Conservation (phyloP, 2,329 filamentous ascomycete genomes). For the Neofusicoccum sp. region DNA sequence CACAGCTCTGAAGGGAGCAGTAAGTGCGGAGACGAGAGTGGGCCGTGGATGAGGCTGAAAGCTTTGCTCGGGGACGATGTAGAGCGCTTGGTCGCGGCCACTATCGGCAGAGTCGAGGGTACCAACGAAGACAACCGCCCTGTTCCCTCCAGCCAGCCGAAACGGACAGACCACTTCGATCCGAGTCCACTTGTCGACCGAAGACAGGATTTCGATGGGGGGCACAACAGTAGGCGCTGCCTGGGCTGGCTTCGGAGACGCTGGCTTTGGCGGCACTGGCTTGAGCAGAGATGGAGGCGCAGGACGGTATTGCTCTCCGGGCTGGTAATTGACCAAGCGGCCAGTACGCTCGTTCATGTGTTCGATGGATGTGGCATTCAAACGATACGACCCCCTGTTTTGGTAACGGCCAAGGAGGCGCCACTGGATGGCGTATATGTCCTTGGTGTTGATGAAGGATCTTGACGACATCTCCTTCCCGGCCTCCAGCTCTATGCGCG, state of each 20-base stretch:
- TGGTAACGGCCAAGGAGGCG: conserved; percentile 22
- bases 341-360: background rate
- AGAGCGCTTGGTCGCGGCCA: background rate
- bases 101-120: background rate
- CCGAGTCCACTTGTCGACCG: background rate
- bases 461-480: conserved; percentile 29
- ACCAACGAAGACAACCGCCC: background rate
- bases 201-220: background rate
- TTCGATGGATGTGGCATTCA: background rate
- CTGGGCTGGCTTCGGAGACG: background rate
- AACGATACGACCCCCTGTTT: background rate
- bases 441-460: conserved; percentile 35
- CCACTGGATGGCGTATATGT: conserved; percentile 36
- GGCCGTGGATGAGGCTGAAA: background rate
- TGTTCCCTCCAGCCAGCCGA: background rate
- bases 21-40: background rate
- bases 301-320: background rate
- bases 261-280: background rate
- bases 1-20: background rate
- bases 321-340: background rate
- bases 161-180: background rate
- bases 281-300: background rate
- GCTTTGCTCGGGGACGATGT: background rate
- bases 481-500: conserved; percentile 21
- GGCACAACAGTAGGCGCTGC: background rate